A percentile compares a stretch with the other conserved stretches of the same genome.
Conservation (phyloP, 176 grass and related monocot species). For the Avena atlantica region DNA sequence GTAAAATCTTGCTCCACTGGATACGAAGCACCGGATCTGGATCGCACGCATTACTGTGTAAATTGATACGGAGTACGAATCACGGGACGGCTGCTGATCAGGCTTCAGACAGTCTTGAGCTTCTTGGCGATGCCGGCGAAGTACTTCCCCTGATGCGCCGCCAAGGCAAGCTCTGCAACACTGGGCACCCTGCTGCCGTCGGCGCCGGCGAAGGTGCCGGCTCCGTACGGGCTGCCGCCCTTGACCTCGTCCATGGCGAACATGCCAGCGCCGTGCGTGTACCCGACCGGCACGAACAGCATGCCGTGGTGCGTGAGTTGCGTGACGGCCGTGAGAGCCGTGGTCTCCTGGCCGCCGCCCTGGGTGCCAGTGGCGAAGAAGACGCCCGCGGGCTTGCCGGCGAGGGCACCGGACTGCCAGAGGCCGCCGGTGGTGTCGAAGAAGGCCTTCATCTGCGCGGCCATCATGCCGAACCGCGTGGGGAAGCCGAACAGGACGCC, state of each 20-base stretch:
- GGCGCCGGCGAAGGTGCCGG: conserved; percentile 49
- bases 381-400: conserved; percentile 78
- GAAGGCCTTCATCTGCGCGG: conserved; percentile 66
- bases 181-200: conserved; percentile 12
- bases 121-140: conserved; percentile 60
- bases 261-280: conserved; percentile 56
- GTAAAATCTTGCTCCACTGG: background rate
- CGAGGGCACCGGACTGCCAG: conserved; percentile 60
- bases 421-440: conserved; percentile 63
- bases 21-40: background rate
- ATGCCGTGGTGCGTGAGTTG: conserved; percentile 68
- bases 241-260: conserved; percentile 50
- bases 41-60: background rate
- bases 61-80: background rate
- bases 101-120: conserved; percentile 41
- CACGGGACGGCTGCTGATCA: background rate
- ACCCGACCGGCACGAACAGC: conserved; percentile 58
- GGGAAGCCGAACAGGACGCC: conserved; percentile 65
- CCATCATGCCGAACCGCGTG: conserved; percentile 65
- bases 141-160: conserved; percentile 55
- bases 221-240: conserved; percentile 59
- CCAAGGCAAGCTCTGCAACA: conserved; percentile 45
- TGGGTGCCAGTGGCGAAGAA: conserved; percentile 86
- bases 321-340: conserved; percentile 57
- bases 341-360: conserved; percentile 89